phyloP scores from a whole-genome alignment of 495 filamentous ascomycete genomes.

The Aspergillus nidulans region DNA sequence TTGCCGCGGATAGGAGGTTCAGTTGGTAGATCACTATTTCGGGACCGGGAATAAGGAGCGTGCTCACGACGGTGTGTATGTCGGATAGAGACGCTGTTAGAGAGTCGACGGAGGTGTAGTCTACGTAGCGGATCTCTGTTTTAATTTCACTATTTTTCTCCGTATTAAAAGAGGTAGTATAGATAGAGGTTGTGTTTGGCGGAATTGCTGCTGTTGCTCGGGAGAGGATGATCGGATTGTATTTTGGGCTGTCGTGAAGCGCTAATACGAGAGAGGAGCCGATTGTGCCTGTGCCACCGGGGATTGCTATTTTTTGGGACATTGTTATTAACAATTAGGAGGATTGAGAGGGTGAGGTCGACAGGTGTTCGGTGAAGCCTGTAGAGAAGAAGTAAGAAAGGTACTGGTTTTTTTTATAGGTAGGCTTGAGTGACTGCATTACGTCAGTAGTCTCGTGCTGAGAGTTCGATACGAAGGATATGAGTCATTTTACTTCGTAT shows the following conservation, averaged over 20 bases:
- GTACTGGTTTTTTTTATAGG: no score
- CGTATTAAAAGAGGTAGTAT: no score
- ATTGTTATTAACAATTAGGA: no score
- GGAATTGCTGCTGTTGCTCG: conserved; percentile 1
- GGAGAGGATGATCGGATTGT: conserved; percentile 14
- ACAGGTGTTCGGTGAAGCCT: no score
- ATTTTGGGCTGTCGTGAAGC: not conserved
- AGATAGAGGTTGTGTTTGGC: not conserved
- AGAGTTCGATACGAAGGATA: no score
- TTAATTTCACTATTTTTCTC: not conserved
- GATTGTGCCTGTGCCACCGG: conserved; percentile 21
- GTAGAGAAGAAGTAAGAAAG: no score
- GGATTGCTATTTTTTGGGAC: conserved; percentile 17
- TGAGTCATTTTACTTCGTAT: no score
- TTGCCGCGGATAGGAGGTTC: conserved; percentile 27
- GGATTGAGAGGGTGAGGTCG: no score
- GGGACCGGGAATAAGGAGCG: conserved; percentile 20
- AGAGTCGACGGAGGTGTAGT: conserved; percentile 20
- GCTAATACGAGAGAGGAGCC: conserved; percentile 19
- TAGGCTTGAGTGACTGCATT: no score
- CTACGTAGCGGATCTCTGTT: conserved; percentile 20
- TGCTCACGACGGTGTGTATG: conserved; percentile 22
- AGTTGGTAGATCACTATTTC: conserved; percentile 21
- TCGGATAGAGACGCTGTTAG: conserved; percentile 19
- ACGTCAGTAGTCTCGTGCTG: no score